Percentiles rank a stretch among this genome's conserved stretches.
Evolutionary conservation across 768 basidiomycete species (phyloP).

Genomic region (Auricularia heimuer): DNA sequence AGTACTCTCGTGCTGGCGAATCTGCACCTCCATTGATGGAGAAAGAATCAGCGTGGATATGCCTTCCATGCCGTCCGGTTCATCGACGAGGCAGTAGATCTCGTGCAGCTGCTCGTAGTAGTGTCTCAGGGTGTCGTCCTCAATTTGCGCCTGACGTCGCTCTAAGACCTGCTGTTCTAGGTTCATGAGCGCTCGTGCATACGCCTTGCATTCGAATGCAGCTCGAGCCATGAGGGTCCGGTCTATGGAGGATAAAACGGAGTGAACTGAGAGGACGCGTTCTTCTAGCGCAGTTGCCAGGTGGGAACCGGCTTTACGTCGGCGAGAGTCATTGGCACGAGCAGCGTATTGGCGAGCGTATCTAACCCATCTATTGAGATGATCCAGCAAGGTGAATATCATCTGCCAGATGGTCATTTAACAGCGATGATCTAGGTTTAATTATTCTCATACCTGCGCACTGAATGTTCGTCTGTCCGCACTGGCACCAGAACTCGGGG

Average conservation of each 20-base stretch:
- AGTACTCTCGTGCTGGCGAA: constrained; percentile 93
- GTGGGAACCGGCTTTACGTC: constrained; percentile 25
- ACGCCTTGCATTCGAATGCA: constrained; percentile 89
- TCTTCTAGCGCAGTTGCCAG: constrained; percentile 35
- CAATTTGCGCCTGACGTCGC: constrained; percentile 23
- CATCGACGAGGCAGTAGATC: constrained; percentile 91
- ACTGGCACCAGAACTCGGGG: constrained; percentile 43
- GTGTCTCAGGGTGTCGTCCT: constrained; percentile 42
- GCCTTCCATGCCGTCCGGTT: constrained; percentile 99
- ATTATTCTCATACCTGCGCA: constrained; percentile 59
- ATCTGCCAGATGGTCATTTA: constrained; percentile 37
- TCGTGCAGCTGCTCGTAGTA: constrained; percentile 90
- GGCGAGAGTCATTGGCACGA: constrained; percentile 42
- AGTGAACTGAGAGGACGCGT: constrained; percentile 66
- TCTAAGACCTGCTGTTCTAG: constrained; percentile 75
- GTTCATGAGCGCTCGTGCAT: constrained; percentile 88
- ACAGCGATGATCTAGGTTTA: not conserved
- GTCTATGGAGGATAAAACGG: constrained; percentile 73
- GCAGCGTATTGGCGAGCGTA: constrained; percentile 58
- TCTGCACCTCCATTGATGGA: constrained; percentile 90
- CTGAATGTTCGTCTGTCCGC: constrained; percentile 80
- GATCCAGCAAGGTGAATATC: constrained; percentile 90
- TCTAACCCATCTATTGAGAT: constrained; percentile 84
- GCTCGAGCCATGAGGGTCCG: constrained; percentile 86
- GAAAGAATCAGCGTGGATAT: constrained; percentile 80